Evolutionary conservation across 306 rosid genomes (phyloP).

Genomic region (Citrullus colocynthis): DNA sequence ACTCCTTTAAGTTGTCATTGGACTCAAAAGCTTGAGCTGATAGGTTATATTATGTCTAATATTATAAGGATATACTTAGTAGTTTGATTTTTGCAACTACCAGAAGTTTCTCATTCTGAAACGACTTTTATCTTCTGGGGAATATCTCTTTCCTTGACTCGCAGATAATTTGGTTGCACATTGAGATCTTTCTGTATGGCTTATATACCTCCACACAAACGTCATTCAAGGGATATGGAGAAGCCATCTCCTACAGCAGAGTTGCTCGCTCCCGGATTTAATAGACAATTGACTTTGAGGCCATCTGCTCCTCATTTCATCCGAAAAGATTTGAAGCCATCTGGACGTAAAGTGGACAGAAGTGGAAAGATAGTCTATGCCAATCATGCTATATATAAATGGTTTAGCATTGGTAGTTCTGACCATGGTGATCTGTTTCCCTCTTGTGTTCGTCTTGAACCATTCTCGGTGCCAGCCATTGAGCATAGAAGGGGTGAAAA

Average conservation of each 20-base stretch:
- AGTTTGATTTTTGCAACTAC: neutral
- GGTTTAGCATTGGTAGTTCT: conserved; percentile 25
- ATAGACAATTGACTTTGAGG: neutral
- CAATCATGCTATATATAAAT: conserved; percentile 2
- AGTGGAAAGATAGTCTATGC: conserved; percentile 6
- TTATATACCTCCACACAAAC: conserved; percentile 49
- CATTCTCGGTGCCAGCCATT: conserved; percentile 1
- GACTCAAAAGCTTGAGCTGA: neutral
- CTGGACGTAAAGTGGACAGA: neutral
- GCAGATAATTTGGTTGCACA: neutral
- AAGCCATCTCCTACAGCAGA: conserved; percentile 19
- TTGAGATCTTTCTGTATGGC: conserved; percentile 20
- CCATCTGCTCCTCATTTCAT: neutral
- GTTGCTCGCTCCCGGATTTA: conserved; percentile 20
- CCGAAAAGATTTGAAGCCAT: neutral
- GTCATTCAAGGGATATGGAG: conserved; percentile 14
- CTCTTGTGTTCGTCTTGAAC: conserved; percentile 16
- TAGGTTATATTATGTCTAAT: neutral
- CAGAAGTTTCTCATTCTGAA: neutral
- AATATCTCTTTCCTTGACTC: neutral
- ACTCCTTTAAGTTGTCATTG: neutral
- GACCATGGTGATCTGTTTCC: conserved; percentile 11
- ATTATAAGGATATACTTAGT: neutral
- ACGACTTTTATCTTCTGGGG: neutral
- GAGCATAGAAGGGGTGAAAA: conserved; percentile 12